Base-by-base conservation (phyloP, 2,329 filamentous ascomycete genomes). In the Pseudomassariella vexata region DNA sequence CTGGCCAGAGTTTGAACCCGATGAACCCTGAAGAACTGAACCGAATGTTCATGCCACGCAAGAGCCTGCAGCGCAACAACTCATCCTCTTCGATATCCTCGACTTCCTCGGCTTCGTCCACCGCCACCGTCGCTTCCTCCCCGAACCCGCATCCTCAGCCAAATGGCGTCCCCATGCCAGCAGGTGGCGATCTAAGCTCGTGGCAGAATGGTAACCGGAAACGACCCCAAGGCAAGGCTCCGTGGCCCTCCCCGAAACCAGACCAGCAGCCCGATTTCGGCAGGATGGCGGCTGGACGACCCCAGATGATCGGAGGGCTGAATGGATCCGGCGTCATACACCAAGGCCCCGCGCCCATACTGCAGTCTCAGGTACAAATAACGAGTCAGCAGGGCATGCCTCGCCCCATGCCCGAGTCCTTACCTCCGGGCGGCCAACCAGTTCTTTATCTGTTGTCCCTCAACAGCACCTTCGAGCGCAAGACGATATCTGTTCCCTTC, bases 401-500 rank as follows among this genome's bases (percentile, higher is more conserved):
- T 35, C 83, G 89, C 41, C 80, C 85, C 42, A 71, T 79, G 55
- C 62, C 70, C 33, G 81, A 85, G 39, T 69, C 76, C 38, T 50
- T 70, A 39, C 57, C 79, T 66, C 59, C 70, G 60, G 77, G 82
- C 35, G 75, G 76, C 5, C 78, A 85, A 32, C 86, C 88, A 1
- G 80, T 95, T 15, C 73, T 95, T 24, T 87, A 88, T 40, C 75
- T 98, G 5, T 65, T 90, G 5, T 94, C 92, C 1, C 78, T 96
- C 50, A 98, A 98, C 53, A 86, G 87, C 37, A 96, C 90, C 1
- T 98, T 98, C 55, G 92, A 96, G 58, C 82, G 88, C 50, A 98
- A 98, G 63, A 92, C 89, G 25, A 96, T 98, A 47, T 85, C 76
- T 20, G 86, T 98, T 3, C 92, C 92, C 1, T 95, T 85, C 55